Evolutionary conservation across 2,329 filamentous ascomycete genomes (phyloP).

Genomic region (Rhinocladiella similis): DNA sequence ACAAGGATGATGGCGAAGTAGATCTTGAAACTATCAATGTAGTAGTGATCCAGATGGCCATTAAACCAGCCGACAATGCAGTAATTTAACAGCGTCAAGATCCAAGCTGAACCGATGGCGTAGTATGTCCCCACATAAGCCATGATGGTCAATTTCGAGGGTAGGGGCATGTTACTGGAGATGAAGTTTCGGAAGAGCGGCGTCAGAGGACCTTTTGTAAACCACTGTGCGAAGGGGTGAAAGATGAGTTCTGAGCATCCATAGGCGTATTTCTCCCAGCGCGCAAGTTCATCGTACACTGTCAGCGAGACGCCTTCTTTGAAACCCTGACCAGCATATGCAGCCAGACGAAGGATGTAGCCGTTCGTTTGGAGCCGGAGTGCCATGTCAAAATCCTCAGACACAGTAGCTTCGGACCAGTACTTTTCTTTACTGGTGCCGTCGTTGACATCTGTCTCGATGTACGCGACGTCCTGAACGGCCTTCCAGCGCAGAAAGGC

Average conservation of each 20-base stretch:
- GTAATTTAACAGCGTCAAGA: conserved; percentile 70
- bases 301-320: conserved; percentile 81
- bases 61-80: conserved; percentile 71
- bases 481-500: conserved; percentile 71
- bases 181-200: conserved; percentile 75
- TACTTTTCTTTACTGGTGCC: conserved; percentile 62
- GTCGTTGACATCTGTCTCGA: conserved; percentile 42
- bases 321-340: conserved; percentile 69
- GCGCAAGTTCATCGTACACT: conserved; percentile 79
- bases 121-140: conserved; percentile 73
- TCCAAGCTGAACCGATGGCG: conserved; percentile 66
- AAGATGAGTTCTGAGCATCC: conserved; percentile 82
- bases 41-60: conserved; percentile 65
- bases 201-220: conserved; percentile 73
- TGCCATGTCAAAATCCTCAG: conserved; percentile 76
- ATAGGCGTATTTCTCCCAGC: conserved; percentile 87
- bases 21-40: conserved; percentile 66
- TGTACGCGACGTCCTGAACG: conserved; percentile 58
- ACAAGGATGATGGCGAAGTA: conserved; percentile 64
- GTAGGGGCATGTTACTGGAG: conserved; percentile 59
- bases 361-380: conserved; percentile 69
- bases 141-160: conserved; percentile 70
- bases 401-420: conserved; percentile 75
- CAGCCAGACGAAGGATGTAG: conserved; percentile 67
- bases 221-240: conserved; percentile 73